Percentiles rank a stretch among this genome's conserved stretches.
These are phyloP conservation scores for Isatis lusitanica DNA, from an alignment of 441 rosid genomes.

Conservation along the genomic window DNA sequence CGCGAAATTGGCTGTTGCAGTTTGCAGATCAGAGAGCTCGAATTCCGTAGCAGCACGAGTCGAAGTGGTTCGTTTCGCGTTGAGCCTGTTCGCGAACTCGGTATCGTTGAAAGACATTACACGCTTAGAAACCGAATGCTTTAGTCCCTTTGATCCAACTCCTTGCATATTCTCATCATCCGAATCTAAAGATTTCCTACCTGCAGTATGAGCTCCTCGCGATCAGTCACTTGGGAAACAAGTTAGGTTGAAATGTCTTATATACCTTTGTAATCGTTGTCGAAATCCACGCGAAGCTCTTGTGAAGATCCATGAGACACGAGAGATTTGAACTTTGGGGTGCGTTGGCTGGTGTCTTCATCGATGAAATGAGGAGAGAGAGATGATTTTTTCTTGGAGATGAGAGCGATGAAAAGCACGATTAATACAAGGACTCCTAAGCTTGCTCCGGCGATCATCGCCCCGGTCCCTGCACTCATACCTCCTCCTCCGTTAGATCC, in stretches of 20 bases:
- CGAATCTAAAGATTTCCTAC: slow-evolving; percentile 38
- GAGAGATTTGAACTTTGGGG: slow-evolving; percentile 19
- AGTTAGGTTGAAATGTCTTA: background rate
- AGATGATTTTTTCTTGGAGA: slow-evolving; percentile 48
- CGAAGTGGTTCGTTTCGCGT: slow-evolving; percentile 56
- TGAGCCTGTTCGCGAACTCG: slow-evolving; percentile 41
- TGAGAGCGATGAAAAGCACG: slow-evolving; percentile 40
- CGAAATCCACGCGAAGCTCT: slow-evolving; percentile 34
- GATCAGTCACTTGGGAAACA: slow-evolving; percentile 17
- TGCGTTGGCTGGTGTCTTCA: slow-evolving; percentile 53
- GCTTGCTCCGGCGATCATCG: slow-evolving; percentile 50
- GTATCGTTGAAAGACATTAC: slow-evolving; percentile 31
- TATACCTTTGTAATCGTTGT: slow-evolving; percentile 50
- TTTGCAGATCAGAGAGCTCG: slow-evolving; percentile 66
- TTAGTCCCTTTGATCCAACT: slow-evolving; percentile 54
- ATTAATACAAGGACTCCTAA: slow-evolving; percentile 52
- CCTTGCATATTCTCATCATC: slow-evolving; percentile 50
- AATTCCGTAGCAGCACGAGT: slow-evolving; percentile 42
- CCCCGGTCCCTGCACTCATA: slow-evolving; percentile 37
- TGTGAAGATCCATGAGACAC: slow-evolving; percentile 39
- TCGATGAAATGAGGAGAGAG: slow-evolving; percentile 71
- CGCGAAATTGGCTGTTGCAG: slow-evolving; percentile 68
- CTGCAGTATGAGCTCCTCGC: slow-evolving; percentile 34
- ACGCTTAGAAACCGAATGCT: slow-evolving; percentile 28
- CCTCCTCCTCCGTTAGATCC: slow-evolving; percentile 24